Base-by-base conservation (phyloP, 2,329 filamentous ascomycete species). In the Neopestalotiopsis sp. region DNA sequence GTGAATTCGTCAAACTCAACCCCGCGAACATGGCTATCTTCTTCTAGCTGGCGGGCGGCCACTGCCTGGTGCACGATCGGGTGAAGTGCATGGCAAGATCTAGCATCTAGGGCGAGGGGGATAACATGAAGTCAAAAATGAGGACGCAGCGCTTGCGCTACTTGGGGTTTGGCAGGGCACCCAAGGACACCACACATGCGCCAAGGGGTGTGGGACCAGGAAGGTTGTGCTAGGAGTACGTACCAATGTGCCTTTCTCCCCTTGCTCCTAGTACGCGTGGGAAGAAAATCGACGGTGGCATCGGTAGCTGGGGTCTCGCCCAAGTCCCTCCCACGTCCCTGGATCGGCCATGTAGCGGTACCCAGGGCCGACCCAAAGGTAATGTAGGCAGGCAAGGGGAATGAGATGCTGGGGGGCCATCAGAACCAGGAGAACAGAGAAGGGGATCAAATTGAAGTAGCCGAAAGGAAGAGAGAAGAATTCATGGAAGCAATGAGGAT, bases 61-160 rank as follows among this genome's bases (percentile, higher is more conserved):
- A 10, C 17, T 53, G 45, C 20, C 20, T 53, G 45, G 45, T 53
- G 45, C 45, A 53, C 45, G 45, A 53, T 53, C 59, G 59, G 32
- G 34, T 34, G 59, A 34, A 30, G 17, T 38, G 10, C 30, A 62
- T 62, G 59, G 30, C 30, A 30, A 59, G 57, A 59, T 34, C 32
- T 62, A 62, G 59, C 59, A 62, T 62, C 49, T 64, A 40, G 38
- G 61, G 61, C 61, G 38, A 28, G 30, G 59, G 40, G 45, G 53
- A 67, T 67, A 61, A 67, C 65, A 67, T 67, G 65, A 67, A 67
- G 65, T 67, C 65, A 67, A 67, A 38, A 67, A 67, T 24, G 49
- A 67, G 56, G 65, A 49, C 45, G 65, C 65, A 59, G 32, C 61
- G 61, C 38, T 53, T 64, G 61, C 40, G 32, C 64, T 53, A 59